Conservation (phyloP, 2,329 filamentous ascomycete species). For the Fusarium sp. region DNA sequence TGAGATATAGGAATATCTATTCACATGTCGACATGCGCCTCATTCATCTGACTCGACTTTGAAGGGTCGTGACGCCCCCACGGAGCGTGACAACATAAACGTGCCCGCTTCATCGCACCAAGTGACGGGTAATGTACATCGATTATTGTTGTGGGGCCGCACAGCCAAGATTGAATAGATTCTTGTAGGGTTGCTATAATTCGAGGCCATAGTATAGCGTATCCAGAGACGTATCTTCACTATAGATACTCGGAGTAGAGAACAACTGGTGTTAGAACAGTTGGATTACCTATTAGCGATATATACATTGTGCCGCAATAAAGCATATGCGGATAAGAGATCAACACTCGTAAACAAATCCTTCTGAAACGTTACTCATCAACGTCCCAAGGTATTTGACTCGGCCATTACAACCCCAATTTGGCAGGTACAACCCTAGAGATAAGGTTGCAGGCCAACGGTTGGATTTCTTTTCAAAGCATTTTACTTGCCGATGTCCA, state of each 20-base stretch:
- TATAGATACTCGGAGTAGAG: background rate
- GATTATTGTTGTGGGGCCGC: background rate
- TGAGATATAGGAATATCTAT: conserved; percentile 24
- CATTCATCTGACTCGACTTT: conserved; percentile 31
- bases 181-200: background rate
- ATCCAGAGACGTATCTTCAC: background rate
- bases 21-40: conserved; percentile 33
- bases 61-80: conserved; percentile 31
- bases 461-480: background rate
- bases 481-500: conserved; percentile 18
- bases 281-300: background rate
- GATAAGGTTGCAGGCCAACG: conserved; percentile 14
- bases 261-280: background rate
- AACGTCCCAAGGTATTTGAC: background rate
- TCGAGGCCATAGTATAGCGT: background rate
- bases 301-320: background rate
- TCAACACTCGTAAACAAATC: conserved; percentile 8
- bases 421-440: conserved; percentile 8
- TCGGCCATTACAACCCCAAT: conserved; percentile 1
- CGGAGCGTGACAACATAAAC: conserved; percentile 30
- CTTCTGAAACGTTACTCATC: conserved; percentile 18
- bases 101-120: conserved; percentile 26
- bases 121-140: conserved; percentile 7
- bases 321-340: conserved; percentile 2
- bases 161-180: conserved; percentile 5